phyloP scores from a whole-genome alignment of 2,329 filamentous ascomycete species.

The Emmonsiellopsis sp. region DNA sequence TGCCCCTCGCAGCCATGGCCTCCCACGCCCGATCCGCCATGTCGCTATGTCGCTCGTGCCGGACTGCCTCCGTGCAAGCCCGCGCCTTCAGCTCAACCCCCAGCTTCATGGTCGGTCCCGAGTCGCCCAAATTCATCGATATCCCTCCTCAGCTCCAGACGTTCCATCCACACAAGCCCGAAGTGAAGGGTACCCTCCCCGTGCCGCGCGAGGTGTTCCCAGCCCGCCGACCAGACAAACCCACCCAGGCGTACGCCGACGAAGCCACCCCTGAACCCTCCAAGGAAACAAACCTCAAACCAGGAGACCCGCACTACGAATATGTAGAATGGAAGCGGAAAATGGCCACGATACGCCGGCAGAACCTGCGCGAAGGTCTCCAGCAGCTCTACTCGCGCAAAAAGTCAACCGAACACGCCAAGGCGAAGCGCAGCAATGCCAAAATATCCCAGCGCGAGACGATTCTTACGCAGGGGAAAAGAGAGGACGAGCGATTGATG shows the following conservation, averaged over 20 bases:
- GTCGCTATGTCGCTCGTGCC: conserved; percentile 28
- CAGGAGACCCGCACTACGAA: conserved; percentile 35
- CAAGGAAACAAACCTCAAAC: conserved; percentile 20
- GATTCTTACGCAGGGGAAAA: conserved; percentile 54
- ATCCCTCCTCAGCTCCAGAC: conserved; percentile 70
- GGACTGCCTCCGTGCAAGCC: conserved; percentile 27
- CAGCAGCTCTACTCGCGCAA: conserved; percentile 60
- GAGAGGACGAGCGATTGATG: conserved; percentile 68
- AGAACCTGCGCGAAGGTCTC: conserved; percentile 64
- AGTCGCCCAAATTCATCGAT: conserved; percentile 80
- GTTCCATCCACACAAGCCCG: conserved; percentile 38
- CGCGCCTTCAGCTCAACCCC: conserved; percentile 31
- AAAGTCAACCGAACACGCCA: conserved; percentile 27
- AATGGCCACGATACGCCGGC: conserved; percentile 62
- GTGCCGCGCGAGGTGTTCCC: conserved; percentile 73
- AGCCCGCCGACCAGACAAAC: conserved; percentile 50
- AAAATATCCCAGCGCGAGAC: conserved; percentile 43
- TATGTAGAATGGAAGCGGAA: conserved; percentile 57
- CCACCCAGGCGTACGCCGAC: conserved; percentile 50
- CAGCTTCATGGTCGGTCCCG: conserved; percentile 45
- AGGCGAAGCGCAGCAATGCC: conserved; percentile 33
- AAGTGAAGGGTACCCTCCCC: conserved; percentile 69
- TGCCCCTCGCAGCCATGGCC: conserved; percentile 5
- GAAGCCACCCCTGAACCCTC: conserved; percentile 48
- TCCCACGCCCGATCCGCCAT: conserved; percentile 15